These are phyloP conservation scores for Eucalyptus shirleyi DNA, from an alignment of 345 rosid species.

Conservation along the genomic window DNA sequence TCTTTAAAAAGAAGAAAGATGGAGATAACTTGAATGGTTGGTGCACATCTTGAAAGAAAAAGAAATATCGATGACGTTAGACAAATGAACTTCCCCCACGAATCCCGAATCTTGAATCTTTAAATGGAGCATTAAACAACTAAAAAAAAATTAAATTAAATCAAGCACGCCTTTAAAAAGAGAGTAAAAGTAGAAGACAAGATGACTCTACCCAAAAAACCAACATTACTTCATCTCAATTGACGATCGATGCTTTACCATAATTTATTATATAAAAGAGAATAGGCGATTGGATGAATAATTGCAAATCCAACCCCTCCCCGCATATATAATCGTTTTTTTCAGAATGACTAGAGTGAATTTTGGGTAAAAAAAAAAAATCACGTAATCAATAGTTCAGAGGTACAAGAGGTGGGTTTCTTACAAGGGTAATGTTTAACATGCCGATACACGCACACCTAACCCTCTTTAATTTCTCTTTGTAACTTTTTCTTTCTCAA, in stretches of 20 bases:
- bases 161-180: neutral
- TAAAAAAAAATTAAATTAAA: neutral
- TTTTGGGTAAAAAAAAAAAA: neutral
- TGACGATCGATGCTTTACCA: neutral
- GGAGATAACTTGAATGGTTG: neutral
- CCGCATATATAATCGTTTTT: neutral
- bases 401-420: rapidly evolving
- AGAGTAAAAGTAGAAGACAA: neutral
- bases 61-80: neutral
- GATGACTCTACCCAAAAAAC: neutral
- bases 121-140: neutral
- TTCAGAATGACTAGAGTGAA: rapidly evolving
- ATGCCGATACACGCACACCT: rapidly evolving
- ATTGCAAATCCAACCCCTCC: neutral
- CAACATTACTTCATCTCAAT: neutral
- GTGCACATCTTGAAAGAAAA: neutral
- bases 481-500: too few species aligned
- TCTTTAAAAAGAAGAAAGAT: neutral
- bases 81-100: neutral
- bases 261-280: neutral
- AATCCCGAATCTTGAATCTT: neutral
- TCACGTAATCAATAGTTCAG: rapidly evolving
- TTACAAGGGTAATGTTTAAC: too few species aligned
- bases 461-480: too few species aligned
- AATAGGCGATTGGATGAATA: neutral